phyloP scores from a whole-genome alignment of 2,329 filamentous ascomycete species.

The Hypomyces rosellus region DNA sequence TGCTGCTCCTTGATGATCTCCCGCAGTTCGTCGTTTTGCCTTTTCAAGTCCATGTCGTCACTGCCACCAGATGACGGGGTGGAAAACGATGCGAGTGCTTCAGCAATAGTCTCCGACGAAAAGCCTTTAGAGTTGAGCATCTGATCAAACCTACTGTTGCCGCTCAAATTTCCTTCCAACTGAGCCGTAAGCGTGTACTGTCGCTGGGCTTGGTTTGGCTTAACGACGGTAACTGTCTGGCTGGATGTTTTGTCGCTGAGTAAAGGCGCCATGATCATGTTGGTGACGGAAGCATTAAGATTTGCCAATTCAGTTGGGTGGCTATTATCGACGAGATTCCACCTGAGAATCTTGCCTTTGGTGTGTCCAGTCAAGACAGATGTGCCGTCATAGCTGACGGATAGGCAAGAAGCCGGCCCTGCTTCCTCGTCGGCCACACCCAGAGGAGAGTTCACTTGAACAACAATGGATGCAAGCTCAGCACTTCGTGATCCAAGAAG shows the following conservation, averaged over 20 bases:
- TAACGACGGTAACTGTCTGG: constrained; percentile 60
- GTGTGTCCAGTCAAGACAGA: constrained; percentile 73
- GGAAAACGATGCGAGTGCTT: constrained; percentile 41
- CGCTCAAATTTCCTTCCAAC: constrained; percentile 40
- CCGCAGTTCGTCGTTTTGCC: constrained; percentile 33
- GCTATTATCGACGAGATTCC: constrained; percentile 69
- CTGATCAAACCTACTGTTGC: constrained; percentile 37
- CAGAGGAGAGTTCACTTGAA: constrained; percentile 48
- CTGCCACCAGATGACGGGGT: constrained; percentile 18
- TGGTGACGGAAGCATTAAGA: constrained; percentile 76
- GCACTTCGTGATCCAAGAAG: constrained; percentile 47
- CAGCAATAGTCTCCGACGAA: constrained; percentile 39
- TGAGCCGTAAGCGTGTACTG: constrained; percentile 62
- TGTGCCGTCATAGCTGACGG: constrained; percentile 76
- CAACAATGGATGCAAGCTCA: constrained; percentile 51
- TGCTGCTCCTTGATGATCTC: constrained; percentile 34
- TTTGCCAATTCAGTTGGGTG: constrained; percentile 62
- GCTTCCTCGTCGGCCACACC: constrained; percentile 54
- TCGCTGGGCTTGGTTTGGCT: constrained; percentile 65
- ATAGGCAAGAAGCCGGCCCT: constrained; percentile 61
- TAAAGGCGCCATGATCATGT: constrained; percentile 67
- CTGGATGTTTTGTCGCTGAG: constrained; percentile 34
- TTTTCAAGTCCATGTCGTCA: constrained; percentile 18
- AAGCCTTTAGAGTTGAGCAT: constrained; percentile 44
- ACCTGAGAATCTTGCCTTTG: constrained; percentile 70